Conservation (phyloP, 768 basidiomycete genomes). For the Chalciporus pseudorubinellus region DNA sequence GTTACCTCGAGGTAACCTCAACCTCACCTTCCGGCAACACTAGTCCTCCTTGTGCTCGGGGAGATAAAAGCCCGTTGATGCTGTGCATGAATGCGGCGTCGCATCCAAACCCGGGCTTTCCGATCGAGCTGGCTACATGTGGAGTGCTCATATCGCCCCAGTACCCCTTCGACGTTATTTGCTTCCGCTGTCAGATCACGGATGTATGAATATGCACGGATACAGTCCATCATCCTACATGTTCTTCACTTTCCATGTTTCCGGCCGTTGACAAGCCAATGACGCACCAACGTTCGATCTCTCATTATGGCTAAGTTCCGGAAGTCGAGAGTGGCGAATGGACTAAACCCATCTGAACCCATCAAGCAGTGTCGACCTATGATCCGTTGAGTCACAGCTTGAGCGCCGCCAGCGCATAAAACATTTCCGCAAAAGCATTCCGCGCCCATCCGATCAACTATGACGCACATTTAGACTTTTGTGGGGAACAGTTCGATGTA, state of each 20-base stretch:
- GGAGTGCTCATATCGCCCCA: too few relatives aligned
- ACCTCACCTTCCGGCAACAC: not conserved
- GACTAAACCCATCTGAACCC: not conserved
- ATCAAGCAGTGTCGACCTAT: not conserved
- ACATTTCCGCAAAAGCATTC: not conserved
- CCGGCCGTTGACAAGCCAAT: not conserved
- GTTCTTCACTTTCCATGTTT: not conserved
- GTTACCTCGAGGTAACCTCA: not conserved
- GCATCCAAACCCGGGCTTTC: too few relatives aligned
- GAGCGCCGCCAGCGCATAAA: not conserved
- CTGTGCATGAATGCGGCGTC: too few relatives aligned
- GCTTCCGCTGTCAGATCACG: slow-evolving; percentile 6
- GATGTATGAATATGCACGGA: not conserved
- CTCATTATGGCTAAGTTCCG: slow-evolving; percentile 6
- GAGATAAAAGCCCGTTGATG: too few relatives aligned
- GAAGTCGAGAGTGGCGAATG: not conserved
- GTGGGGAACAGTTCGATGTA: not conserved
- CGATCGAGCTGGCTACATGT: too few relatives aligned
- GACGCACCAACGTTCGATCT: not conserved
- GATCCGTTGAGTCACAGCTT: slow-evolving; percentile 13
- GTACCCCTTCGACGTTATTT: not conserved
- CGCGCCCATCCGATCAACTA: slow-evolving; percentile 6
- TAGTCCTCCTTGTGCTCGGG: not conserved
- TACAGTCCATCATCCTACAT: not conserved
- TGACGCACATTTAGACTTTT: slow-evolving; percentile 24